Evolutionary conservation across 2,329 filamentous ascomycete genomes (phyloP), one percentile per base, ranked within the genome.

Genomic region (Claviceps cyperi): DNA sequence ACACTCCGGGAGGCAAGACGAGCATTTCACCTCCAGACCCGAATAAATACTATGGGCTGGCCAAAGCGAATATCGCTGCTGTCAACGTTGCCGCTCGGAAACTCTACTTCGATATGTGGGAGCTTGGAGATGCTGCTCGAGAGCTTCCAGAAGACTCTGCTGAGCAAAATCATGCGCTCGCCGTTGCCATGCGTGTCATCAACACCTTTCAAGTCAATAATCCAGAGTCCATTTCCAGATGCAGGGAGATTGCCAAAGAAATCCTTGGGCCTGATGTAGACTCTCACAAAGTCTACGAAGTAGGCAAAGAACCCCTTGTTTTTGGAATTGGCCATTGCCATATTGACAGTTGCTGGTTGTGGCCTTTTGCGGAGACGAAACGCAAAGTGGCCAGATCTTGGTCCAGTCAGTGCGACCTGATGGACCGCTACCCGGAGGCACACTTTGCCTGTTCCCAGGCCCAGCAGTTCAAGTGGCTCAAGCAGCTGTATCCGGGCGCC

Each of bases 391-490:
- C 84, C 19, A 81, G 92, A 44, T 96, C 90, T 9, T 98, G 92
- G 92, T 91, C 88, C 1, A 97, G 88, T 64, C 92, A 98, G 66
- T 95, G 90, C 66, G 84, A 95, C 60, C 71, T 98, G 59, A 88
- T 98, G 76, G 92, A 98, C 53, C 80, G 86, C 36, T 98, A 97
- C 57, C 88, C 90, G 0, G 92, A 98, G 69, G 83, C 94, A 60
- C 82, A 87, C 45, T 98, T 98, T 71, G 82, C 85, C 49, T 89
- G 85, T 61, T 96, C 90, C 0, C 89, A 95, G 63, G 92, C 91
- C 17, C 92, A 98, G 64, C 92, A 98, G 65, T 98, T 87, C 75
- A 96, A 96, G 67, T 98, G 92, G 92, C 75, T 97, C 32, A 89
- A 97, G 69, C 72, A 85, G 58, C 74, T 87, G 56, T 98, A 98